Conservation (phyloP, 129 eudicot species). For the Centella asiatica region DNA sequence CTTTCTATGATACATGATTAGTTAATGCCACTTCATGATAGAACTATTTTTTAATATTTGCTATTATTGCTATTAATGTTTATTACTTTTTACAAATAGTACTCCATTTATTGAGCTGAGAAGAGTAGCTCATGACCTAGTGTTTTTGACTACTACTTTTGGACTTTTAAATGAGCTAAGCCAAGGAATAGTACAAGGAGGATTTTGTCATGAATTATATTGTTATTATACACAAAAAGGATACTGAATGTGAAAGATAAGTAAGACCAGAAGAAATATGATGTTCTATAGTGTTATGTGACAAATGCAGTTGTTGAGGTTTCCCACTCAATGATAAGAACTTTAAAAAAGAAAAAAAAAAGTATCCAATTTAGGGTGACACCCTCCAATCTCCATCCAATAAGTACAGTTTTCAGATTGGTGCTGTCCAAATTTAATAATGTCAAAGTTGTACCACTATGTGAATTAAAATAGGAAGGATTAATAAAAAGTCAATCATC, state of each 20-base stretch:
- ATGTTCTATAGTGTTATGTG: not conserved
- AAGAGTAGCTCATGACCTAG: no score
- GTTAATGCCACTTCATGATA: no score
- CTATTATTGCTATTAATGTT: no score
- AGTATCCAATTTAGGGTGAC: conserved; percentile 1
- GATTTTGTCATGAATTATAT: conserved; percentile 1
- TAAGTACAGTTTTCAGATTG: not conserved
- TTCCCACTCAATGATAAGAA: not conserved
- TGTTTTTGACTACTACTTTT: not conserved
- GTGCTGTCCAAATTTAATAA: no score
- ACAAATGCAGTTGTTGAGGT: not conserved
- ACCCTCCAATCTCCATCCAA: not conserved
- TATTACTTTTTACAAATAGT: no score
- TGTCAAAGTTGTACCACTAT: no score
- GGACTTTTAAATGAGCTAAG: conserved; percentile 3
- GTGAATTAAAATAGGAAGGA: not conserved
- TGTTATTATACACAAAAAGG: no score
- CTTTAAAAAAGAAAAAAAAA: no score
- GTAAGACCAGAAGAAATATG: not conserved
- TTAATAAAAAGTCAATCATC: not conserved
- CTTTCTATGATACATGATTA: no score
- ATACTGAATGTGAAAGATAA: not conserved
- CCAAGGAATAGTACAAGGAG: not conserved
- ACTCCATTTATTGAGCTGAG: no score
- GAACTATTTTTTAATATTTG: no score